A percentile compares a stretch with the other conserved stretches of the same genome.
Evolutionary conservation across 2,329 filamentous ascomycete genomes (phyloP).

Genomic region (Fusarium avenaceum): DNA sequence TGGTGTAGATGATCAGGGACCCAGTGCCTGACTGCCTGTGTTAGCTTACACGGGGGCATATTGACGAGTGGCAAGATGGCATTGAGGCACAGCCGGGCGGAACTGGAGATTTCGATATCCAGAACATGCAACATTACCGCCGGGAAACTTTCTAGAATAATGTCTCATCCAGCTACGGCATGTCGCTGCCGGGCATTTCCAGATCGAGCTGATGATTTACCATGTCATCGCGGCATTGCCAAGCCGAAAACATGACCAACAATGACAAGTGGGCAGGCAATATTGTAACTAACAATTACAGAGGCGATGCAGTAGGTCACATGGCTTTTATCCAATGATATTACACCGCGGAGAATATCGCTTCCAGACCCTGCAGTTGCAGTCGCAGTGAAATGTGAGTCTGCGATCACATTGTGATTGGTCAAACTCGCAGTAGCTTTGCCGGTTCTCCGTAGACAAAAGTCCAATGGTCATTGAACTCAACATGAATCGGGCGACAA

Average conservation of each 20-base stretch:
- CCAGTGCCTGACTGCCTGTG: neutral
- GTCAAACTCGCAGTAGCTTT: constrained; percentile 28
- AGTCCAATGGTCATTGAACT: constrained; percentile 26
- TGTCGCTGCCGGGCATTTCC: constrained; percentile 28
- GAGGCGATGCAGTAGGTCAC: constrained; percentile 41
- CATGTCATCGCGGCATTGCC: constrained; percentile 24
- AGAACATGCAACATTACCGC: constrained; percentile 9
- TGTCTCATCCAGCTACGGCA: constrained; percentile 13
- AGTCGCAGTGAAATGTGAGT: neutral
- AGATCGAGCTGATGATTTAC: constrained; percentile 25
- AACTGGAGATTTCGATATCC: neutral
- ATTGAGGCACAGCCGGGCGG: constrained; percentile 20
- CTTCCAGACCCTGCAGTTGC: constrained; percentile 1
- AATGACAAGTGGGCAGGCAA: constrained; percentile 27
- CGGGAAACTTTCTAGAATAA: constrained; percentile 38
- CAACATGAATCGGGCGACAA: constrained; percentile 28
- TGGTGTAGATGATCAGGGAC: neutral
- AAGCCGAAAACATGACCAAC: constrained; percentile 30
- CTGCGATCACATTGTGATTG: constrained; percentile 27
- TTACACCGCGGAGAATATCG: constrained; percentile 10
- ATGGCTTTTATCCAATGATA: constrained; percentile 20
- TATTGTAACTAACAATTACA: constrained; percentile 11
- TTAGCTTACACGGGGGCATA: constrained; percentile 4
- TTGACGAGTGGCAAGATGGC: constrained; percentile 17
- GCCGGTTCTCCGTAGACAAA: constrained; percentile 26